Evolutionary conservation across 2,329 filamentous ascomycete species (phyloP), one percentile per base, ranked within the genome.

Genomic region (Stagonosporopsis chrysanthemi): DNA sequence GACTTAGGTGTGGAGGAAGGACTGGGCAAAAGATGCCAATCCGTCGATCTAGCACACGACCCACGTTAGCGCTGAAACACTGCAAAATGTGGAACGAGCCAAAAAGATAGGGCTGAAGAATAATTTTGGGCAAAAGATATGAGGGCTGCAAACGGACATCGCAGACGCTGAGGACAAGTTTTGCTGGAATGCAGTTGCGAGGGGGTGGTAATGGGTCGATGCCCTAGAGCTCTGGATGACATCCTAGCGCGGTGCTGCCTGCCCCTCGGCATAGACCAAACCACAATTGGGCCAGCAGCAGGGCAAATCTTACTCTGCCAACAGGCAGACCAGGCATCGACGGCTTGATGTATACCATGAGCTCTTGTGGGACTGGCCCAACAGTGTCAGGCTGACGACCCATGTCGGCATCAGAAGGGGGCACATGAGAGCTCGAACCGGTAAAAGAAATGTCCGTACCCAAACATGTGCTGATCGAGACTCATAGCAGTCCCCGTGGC

Each of bases 21-120:
- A 73, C 80, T 82, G 64, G 80, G 80, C 62, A 82, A 78, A 62
- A 82, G 78, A 65, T 76, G 78, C 79, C 80, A 82, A 66, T 81
- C 79, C 62, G 75, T 71, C 59, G 74, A 72, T 70, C 79, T 80
- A 68, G 65, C 60, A 72, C 68, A 64, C 61, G 58, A 63, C 61
- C 62, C 65, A 62, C 56, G 65, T 76, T 74, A 76, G 74, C 73
- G 52, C 64, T 66, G 64, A 67, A 65, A 69, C 64, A 68, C 61
- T 65, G 58, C 53, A 64, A 58, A 49, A 58, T 57, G 61, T 55
- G 56, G 61, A 54, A 58, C 52, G 42, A 60, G 59, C 59, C 36
- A 38, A 36, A 26, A 44, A 26, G 46, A 48, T 17, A 26, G 41
- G 28, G 47, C 15, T 28, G 29, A n/a, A 38, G 33, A 29, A 46